Evolutionary conservation across 2,329 filamentous ascomycete genomes (phyloP).

Genomic region (Penicillium sp.): DNA sequence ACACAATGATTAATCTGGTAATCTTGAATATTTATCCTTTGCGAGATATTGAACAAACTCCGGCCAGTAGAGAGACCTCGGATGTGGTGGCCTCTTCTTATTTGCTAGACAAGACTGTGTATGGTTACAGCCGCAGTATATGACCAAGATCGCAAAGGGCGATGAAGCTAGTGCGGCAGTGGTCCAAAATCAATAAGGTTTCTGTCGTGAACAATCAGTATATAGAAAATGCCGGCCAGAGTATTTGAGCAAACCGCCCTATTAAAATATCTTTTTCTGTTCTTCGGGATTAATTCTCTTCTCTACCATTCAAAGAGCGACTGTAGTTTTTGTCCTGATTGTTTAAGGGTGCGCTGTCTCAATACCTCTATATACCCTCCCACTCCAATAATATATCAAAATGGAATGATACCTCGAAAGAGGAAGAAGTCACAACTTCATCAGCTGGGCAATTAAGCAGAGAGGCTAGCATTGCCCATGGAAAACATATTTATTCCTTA

Average conservation of each 20-base stretch:
- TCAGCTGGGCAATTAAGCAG: not conserved
- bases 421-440: not conserved
- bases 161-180: slow-evolving; percentile 1
- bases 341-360: slow-evolving; percentile 8
- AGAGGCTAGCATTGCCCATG: not conserved
- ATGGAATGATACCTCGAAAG: slow-evolving; percentile 1
- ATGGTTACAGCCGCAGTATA: slow-evolving; percentile 1
- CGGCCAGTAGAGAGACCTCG: slow-evolving; percentile 1
- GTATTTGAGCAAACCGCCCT: slow-evolving; percentile 3
- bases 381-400: not conserved
- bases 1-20: slow-evolving; percentile 10
- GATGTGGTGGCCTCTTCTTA: slow-evolving; percentile 4
- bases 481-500: not conserved
- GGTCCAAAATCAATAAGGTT: slow-evolving; percentile 14
- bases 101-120: slow-evolving; percentile 1
- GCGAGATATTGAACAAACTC: slow-evolving; percentile 3
- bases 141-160: slow-evolving; percentile 1
- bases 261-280: slow-evolving; percentile 7
- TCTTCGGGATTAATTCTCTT: slow-evolving; percentile 8
- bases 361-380: slow-evolving; percentile 1
- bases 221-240: slow-evolving; percentile 1
- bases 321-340: slow-evolving; percentile 13
- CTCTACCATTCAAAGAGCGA: slow-evolving; percentile 7
- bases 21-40: slow-evolving; percentile 7
- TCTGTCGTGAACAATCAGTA: slow-evolving; percentile 7